Conservation (phyloP, 2,329 filamentous ascomycete species). For the Aureobasidium melanogenum region DNA sequence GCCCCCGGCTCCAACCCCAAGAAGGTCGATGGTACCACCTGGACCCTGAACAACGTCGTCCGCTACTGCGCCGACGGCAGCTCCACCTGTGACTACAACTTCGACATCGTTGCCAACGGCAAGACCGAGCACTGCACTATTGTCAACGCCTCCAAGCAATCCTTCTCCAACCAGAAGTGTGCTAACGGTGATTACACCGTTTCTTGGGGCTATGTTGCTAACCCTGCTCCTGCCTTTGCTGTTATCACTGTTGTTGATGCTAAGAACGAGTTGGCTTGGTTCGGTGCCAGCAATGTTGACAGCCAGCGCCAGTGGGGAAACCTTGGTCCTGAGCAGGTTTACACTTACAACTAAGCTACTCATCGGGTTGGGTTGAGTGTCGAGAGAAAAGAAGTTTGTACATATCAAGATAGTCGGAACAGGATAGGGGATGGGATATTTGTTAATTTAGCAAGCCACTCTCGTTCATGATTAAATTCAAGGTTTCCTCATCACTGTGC, state of each 20-base stretch:
- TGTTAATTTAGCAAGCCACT: too few relatives aligned
- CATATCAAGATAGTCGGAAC: too few relatives aligned
- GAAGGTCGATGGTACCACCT: constrained; percentile 8
- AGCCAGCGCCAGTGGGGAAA: background rate
- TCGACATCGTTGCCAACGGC: constrained; percentile 12
- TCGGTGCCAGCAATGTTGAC: constrained; percentile 13
- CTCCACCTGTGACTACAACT: constrained; percentile 15
- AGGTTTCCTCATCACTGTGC: too few relatives aligned
- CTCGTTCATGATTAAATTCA: too few relatives aligned
- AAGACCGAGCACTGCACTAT: constrained; percentile 11
- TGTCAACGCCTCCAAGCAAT: constrained; percentile 10
- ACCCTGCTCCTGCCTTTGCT: constrained; percentile 12
- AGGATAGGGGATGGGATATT: background rate
- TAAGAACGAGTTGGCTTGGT: constrained; percentile 11
- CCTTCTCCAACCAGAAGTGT: constrained; percentile 9
- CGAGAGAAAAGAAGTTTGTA: background rate
- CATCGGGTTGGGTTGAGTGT: background rate
- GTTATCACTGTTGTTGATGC: constrained; percentile 12
- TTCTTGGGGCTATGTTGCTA: constrained; percentile 13
- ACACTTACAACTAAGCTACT: constrained; percentile 11
- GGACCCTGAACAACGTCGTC: constrained; percentile 13
- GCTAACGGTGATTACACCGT: constrained; percentile 5
- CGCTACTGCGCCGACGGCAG: constrained; percentile 13
- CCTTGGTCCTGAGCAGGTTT: constrained; percentile 13
- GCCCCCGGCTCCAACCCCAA: background rate